A percentile compares a stretch with the other conserved stretches of the same genome.
phyloP scores from a whole-genome alignment of 1,284 basidiomycete species.

The Cryptococcus sp. region DNA sequence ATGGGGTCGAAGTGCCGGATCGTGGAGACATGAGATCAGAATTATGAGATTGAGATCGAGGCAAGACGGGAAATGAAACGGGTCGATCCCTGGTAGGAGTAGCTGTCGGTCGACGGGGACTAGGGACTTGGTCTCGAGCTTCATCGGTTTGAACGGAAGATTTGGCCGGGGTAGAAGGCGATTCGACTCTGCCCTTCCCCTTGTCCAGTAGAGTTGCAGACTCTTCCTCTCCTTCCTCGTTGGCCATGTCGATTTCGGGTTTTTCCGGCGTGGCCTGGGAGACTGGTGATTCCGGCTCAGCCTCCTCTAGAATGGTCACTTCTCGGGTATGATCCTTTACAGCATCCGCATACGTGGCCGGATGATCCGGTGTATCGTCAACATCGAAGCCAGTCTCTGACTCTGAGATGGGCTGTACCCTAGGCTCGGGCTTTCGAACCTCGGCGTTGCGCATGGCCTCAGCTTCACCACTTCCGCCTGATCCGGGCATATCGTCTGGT shows the following conservation, averaged over 20 bases:
- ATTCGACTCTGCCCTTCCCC: neutral
- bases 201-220: neutral
- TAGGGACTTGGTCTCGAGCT: neutral
- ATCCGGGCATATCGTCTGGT: neutral
- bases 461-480: neutral
- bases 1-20: neutral
- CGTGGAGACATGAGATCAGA: neutral
- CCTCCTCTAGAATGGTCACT: neutral
- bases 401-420: no score
- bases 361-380: constrained; percentile 5
- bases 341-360: constrained; percentile 10
- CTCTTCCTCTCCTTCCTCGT: neutral
- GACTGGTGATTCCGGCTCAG: neutral
- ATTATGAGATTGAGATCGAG: neutral
- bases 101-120: neutral
- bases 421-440: no score
- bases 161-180: neutral
- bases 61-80: neutral
- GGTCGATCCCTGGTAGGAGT: neutral
- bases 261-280: neutral
- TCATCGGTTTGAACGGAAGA: neutral
- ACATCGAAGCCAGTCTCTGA: constrained; percentile 3
- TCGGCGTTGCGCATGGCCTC: no score
- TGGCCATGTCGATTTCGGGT: neutral
- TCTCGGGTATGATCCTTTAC: constrained; percentile 1